A percentile compares a stretch with the other conserved stretches of the same genome.
Evolutionary conservation across 306 rosid genomes (phyloP).

Genomic region (Alnus glutinosa): DNA sequence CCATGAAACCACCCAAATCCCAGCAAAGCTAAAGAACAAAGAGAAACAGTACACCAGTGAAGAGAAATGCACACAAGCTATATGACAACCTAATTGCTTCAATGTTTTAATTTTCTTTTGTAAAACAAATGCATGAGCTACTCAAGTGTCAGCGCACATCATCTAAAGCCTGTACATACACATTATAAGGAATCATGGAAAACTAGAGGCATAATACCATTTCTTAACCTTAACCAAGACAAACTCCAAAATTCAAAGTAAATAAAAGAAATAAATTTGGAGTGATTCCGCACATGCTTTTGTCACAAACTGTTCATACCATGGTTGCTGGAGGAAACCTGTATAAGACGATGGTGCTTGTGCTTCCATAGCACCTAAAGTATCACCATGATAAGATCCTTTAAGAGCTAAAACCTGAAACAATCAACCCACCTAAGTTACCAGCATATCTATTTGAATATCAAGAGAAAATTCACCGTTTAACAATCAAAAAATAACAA

Average conservation of each 20-base stretch:
- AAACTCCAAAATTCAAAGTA: slow-evolving; percentile 18
- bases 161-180: not conserved
- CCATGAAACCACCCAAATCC: too few relatives aligned
- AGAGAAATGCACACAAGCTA: slow-evolving; percentile 4
- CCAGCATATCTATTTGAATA: not conserved
- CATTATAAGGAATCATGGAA: not conserved
- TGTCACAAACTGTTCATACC: slow-evolving; percentile 45
- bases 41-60: too few relatives aligned
- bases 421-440: slow-evolving; percentile 28
- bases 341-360: slow-evolving; percentile 96
- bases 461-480: not conserved
- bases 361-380: slow-evolving; percentile 99
- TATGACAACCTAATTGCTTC: slow-evolving; percentile 13
- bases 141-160: not conserved
- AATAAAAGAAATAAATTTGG: not conserved
- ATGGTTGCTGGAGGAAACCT: slow-evolving; percentile 97
- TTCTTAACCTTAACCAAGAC: not conserved
- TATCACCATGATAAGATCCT: slow-evolving; percentile 96
- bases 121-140: not conserved
- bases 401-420: slow-evolving; percentile 86
- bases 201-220: not conserved
- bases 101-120: not conserved
- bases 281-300: slow-evolving; percentile 10
- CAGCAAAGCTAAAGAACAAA: too few relatives aligned
- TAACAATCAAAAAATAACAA: not conserved